Base-by-base conservation (phyloP, 169 alveolate genomes). In the Cryptosporidium viatorum region DNA sequence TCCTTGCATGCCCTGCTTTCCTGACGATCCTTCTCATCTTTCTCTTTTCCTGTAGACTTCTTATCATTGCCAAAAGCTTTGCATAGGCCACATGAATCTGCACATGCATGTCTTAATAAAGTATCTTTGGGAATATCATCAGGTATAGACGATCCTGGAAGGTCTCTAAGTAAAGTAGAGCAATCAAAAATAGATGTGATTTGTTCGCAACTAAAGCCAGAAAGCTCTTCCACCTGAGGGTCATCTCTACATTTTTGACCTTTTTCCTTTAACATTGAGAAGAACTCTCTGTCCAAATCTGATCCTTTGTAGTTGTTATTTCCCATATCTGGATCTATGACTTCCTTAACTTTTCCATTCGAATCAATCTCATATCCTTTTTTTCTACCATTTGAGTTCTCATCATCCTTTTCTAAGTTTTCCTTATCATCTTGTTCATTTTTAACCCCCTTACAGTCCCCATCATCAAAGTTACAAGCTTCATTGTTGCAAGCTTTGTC, bases 171-270 rank as follows among this genome's bases (percentile, higher is more conserved):
- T 33, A 48, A 69, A 7, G 86, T 73, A 26, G 39, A 31, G 8
- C 86, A 73, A 41, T 73, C 86, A 73, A 73, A 73, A 37, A 73
- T 68, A 33, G 71, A 52, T 6, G 71, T 52, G 29, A 73, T 73
- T 58, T 73, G 86, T 39, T 59, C 71, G 35, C 86, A 73, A 6
- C 65, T 73, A 55, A 73, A 73, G 0, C 86, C 86, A 58, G 86
- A 73, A 10, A 59, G 39, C 35, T 73, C 71, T 14, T 73, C 86
- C 4, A 73, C 86, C 43, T 59, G 59, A 2, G 86, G 86, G 39
- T 73, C 86, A 23, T 73, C 86, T 41, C 65, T 52, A 18, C 86
- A 73, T 21, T 52, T 16, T 14, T 73, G 55, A 0, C 70, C 86
- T 3, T 58, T 73, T 21, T 33, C 60, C 37, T 73, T 59, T 12